Evolutionary conservation across 2,329 filamentous ascomycete species (phyloP).

Genomic region (Cordyceps farinosa): DNA sequence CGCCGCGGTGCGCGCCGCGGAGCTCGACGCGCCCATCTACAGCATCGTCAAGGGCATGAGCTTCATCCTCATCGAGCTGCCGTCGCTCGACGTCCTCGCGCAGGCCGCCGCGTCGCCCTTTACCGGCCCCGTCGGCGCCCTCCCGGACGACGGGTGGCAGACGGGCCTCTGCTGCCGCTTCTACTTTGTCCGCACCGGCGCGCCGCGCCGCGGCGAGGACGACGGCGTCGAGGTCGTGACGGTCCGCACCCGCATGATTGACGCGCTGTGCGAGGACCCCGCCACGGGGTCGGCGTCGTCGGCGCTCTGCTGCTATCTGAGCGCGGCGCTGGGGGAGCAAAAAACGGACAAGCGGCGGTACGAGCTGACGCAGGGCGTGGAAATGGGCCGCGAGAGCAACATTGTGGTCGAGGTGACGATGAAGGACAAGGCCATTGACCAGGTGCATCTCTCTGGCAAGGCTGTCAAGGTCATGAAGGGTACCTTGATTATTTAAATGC

Average conservation of each 20-base stretch:
- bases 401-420: constrained; percentile 45
- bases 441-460: constrained; percentile 33
- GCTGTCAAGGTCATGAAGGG: constrained; percentile 36
- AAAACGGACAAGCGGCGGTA: constrained; percentile 39
- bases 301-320: constrained; percentile 53
- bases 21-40: constrained; percentile 46
- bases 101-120: constrained; percentile 33
- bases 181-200: constrained; percentile 51
- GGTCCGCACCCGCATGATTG: constrained; percentile 61
- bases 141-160: constrained; percentile 55
- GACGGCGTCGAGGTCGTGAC: constrained; percentile 28
- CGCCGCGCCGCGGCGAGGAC: constrained; percentile 24
- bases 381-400: constrained; percentile 59
- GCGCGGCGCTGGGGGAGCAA: constrained; percentile 35
- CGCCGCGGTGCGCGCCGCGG: constrained; percentile 31
- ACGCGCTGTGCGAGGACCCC: constrained; percentile 51
- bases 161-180: constrained; percentile 52
- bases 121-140: constrained; percentile 30
- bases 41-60: constrained; percentile 72
- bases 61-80: constrained; percentile 63
- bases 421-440: constrained; percentile 29
- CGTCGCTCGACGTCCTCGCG: constrained; percentile 55
- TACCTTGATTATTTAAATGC: constrained; percentile 27
- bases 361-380: constrained; percentile 61
- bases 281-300: constrained; percentile 62